A percentile compares a stretch with the other conserved stretches of the same genome.
These are phyloP conservation scores for Nymphaea thermarum DNA, from an alignment of 164 flowering plant species.

Conservation along the genomic window DNA sequence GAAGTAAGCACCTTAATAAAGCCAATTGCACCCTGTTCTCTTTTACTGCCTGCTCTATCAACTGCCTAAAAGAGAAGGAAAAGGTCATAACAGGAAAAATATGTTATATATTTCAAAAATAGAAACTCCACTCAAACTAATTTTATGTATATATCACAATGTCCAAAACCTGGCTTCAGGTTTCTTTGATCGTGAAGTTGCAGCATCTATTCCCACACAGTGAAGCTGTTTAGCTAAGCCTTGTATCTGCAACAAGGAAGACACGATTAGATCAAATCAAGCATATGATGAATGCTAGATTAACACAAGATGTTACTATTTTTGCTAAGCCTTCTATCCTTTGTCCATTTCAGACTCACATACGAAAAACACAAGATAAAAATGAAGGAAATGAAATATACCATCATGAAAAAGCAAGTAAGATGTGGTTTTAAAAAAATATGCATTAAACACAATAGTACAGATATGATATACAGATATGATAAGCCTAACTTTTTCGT, in stretches of 20 bases:
- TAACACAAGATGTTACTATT: too few species aligned
- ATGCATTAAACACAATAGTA: too few species aligned
- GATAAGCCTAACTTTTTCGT: constrained; percentile 55
- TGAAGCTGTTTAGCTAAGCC: constrained; percentile 88
- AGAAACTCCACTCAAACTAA: too few species aligned
- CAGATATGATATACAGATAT: too few species aligned
- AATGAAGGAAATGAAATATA: neutral
- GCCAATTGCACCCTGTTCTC: constrained; percentile 86
- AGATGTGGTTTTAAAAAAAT: too few species aligned
- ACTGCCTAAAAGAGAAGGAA: constrained; percentile 30
- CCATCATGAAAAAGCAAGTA: too few species aligned
- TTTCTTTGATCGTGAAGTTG: constrained; percentile 55
- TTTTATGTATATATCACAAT: neutral
- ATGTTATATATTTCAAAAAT: too few species aligned
- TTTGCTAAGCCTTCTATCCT: too few species aligned
- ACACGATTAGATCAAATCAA: neutral
- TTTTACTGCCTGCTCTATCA: constrained; percentile 63
- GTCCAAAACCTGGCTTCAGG: constrained; percentile 63
- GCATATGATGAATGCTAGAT: neutral
- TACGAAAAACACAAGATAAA: too few species aligned
- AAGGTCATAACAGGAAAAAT: neutral
- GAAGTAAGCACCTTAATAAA: too few species aligned
- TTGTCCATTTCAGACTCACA: too few species aligned
- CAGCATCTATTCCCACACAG: constrained; percentile 95
- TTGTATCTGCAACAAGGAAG: constrained; percentile 38